These are phyloP conservation scores for Fraxinus paxiana DNA, from an alignment of 305 asterid species.

Conservation along the genomic window DNA sequence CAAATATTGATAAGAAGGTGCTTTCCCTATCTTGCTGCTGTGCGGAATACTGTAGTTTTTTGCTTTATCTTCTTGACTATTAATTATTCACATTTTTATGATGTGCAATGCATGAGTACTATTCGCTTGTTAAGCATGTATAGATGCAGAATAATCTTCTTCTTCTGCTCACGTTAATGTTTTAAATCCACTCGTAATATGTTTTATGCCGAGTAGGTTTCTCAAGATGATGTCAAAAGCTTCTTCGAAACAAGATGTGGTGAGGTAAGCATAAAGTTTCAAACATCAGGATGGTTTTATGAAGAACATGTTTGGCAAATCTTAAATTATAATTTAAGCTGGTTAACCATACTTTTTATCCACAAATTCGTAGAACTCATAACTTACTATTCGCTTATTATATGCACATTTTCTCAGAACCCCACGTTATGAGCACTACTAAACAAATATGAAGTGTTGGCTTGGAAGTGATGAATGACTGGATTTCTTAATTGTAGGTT, in stretches of 20 bases:
- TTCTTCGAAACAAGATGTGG: constrained; percentile 90
- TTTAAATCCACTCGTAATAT: constrained; percentile 10
- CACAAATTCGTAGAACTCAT: neutral
- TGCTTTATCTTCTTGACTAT: neutral
- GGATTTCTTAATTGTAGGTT: constrained; percentile 45
- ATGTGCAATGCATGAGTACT: neutral
- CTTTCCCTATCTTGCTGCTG: neutral
- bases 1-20: constrained; percentile 91
- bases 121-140: neutral
- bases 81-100: neutral
- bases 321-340: neutral
- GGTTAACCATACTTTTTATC: neutral
- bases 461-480: constrained; percentile 12
- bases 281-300: neutral
- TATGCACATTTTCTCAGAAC: neutral
- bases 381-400: no score
- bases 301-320: neutral
- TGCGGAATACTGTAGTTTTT: neutral
- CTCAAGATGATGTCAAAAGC: constrained; percentile 74
- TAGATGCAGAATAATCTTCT: neutral
- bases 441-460: neutral
- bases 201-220: constrained; percentile 41
- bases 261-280: constrained; percentile 44
- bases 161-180: neutral
- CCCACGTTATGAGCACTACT: neutral